Base-by-base conservation (phyloP, 306 rosid species). In the Clitoria ternatea region DNA sequence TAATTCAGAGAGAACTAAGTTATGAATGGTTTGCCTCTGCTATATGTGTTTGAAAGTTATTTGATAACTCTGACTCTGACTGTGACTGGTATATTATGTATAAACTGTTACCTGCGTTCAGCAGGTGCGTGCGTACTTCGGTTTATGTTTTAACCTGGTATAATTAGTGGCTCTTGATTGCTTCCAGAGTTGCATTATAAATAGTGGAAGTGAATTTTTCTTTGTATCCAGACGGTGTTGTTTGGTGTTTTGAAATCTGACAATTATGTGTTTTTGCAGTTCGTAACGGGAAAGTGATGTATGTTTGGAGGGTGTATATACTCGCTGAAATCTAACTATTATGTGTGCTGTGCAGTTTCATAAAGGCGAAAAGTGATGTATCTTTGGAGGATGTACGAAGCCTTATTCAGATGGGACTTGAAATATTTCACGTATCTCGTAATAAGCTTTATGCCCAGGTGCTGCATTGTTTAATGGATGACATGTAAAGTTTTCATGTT, bases 391-490 rank as follows among this genome's bases (percentile, higher is more conserved):
- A 94, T 79, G 86, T 89, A 18, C 69, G 30, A 13, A 70, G 86
- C 33, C 84, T 89, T 71, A 72, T 86, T 45, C 85, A 84, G 80
- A 65, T 78, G 73, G 99, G 97, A 32, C 80, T 94, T 48, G 92
- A 91, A 68, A 45, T 94, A 72, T 94, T 91, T 82, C 79, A 68
- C 67, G 77, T 80, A 32, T 83, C 99, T 14, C 87, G 84, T 17
- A 72, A 82, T 74, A 94, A 94, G 86, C 97, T 91, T 79, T 94
- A 94, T 65, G 87, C 88, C 3, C 99, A 94, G 99, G 99, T 94
- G 61, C 61, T 66, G 35, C 68, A 70, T 82, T 80, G 55, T 78
- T 5, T 40, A 27, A 71, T 32, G 17, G 74, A 79, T 40, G 66
- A 45, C 39, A 50, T 42, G 6, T 24, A 57, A 45, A 42, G 19